Evolutionary conservation across 2,329 filamentous ascomycete genomes (phyloP).

Genomic region (Cercospora zeae-maydis): DNA sequence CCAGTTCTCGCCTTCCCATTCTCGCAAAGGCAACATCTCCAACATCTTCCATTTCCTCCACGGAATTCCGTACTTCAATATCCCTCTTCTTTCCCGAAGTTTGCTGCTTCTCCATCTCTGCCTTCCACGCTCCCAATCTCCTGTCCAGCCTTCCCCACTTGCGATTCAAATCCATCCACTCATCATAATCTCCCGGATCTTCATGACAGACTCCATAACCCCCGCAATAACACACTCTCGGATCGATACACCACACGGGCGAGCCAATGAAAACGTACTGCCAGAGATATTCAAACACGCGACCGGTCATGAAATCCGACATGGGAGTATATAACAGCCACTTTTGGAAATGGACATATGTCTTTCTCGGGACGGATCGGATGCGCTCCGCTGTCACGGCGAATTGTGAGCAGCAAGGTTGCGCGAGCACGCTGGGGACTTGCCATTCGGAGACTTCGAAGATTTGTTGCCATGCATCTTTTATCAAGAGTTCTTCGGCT

Average conservation of each 20-base stretch:
- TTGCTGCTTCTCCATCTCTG: conserved; percentile 12
- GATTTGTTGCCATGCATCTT: conserved; percentile 45
- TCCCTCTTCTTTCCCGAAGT: background rate
- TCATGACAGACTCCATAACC: conserved; percentile 62
- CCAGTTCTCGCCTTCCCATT: conserved; percentile 31
- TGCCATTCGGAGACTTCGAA: conserved; percentile 43
- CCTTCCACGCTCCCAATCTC: conserved; percentile 43
- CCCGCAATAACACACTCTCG: conserved; percentile 61
- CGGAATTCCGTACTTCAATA: background rate
- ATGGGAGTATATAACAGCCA: conserved; percentile 57
- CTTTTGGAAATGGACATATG: conserved; percentile 56
- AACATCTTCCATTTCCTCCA: background rate
- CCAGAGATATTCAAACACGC: conserved; percentile 64
- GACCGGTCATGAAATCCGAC: conserved; percentile 54
- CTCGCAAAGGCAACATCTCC: conserved; percentile 26
- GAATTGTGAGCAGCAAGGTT: conserved; percentile 64
- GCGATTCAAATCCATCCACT: conserved; percentile 47
- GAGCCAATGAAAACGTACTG: conserved; percentile 57
- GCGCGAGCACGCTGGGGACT: conserved; percentile 52
- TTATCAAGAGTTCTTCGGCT: conserved; percentile 45
- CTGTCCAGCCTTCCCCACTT: conserved; percentile 41
- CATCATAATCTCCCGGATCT: conserved; percentile 46
- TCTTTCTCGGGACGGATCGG: conserved; percentile 49
- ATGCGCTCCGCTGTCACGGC: conserved; percentile 58
- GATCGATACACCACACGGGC: conserved; percentile 49